phyloP scores from a whole-genome alignment of 2,329 filamentous ascomycete species.

The Aspergillus glaucus region DNA sequence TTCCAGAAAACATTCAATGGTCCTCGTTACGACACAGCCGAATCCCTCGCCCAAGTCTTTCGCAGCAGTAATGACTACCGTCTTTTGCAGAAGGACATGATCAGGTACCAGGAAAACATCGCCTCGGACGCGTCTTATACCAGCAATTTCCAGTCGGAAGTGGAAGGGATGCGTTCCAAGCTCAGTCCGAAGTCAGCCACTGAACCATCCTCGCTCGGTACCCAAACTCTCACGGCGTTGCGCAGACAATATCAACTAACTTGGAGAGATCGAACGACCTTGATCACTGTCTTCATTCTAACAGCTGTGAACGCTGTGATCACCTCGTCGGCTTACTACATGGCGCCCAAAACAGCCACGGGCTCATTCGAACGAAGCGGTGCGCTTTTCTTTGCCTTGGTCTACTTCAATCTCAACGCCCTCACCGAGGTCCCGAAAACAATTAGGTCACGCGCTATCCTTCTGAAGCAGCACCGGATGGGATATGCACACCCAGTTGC shows the following conservation, averaged over 20 bases:
- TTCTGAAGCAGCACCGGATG: neutral
- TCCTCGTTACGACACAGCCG: neutral
- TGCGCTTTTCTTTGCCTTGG: neutral
- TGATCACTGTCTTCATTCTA: neutral
- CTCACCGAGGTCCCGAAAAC: neutral
- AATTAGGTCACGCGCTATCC: neutral
- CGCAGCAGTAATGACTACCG: neutral
- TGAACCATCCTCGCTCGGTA: neutral
- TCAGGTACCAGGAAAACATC: neutral
- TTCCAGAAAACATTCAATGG: neutral
- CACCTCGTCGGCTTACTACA: neutral
- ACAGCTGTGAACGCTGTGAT: neutral
- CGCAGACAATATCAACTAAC: neutral
- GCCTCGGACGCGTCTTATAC: neutral
- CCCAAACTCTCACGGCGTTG: neutral
- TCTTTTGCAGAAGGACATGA: neutral
- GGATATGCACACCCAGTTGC: neutral
- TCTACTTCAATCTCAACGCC: slow-evolving; percentile 1
- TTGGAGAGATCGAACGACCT: neutral
- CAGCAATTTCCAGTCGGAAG: neutral
- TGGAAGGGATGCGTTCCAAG: neutral
- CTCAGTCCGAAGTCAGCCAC: neutral
- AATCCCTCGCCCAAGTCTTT: neutral
- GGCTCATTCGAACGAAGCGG: slow-evolving; percentile 2
- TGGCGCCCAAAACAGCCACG: slow-evolving; percentile 1